Evolutionary conservation across 2,329 filamentous ascomycete species (phyloP), one percentile per base, ranked within the genome.

Genomic region (Phialophora tarda): DNA sequence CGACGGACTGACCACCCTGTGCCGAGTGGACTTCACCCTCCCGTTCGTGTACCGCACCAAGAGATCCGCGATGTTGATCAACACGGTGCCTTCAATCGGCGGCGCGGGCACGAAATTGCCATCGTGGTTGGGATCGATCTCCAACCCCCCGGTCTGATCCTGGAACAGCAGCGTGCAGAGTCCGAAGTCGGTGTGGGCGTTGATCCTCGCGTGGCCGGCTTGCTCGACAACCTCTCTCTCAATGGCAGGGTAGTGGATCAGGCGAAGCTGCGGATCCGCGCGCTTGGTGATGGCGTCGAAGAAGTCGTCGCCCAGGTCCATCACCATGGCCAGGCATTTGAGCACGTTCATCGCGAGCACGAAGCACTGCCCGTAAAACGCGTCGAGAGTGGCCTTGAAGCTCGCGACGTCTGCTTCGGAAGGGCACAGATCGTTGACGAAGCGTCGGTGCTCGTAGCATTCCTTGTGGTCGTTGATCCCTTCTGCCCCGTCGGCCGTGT

Each of bases 271-370:
- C 12, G 68, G 68, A 1, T 77, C 85, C 0, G 86, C 86, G 66
- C 83, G 81, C 0, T 79, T 82, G 24, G 83, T 81, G 63, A 85
- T 83, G 4, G 76, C 75, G 61, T 87, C 85, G 72, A 88, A 88
- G 63, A 83, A 83, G 44, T 80, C 73, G 71, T 88, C 86, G 0
- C 80, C 78, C 3, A 88, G 76, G 6, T 80, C 79, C 4, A 88
- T 77, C 3, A 82, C 83, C 7, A 88, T 77, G 0, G 86, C 85
- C 68, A 89, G 86, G 6, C 81, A 76, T 5, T 79, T 78, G 2
- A 85, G 80, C 47, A 88, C 73, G 44, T 78, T 80, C 41, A 86
- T 79, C 0, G 85, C 82, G 1, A 88, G 77, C 0, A 69, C 75
- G 10, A 88, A 76, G 44, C 82, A 83, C 6, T 78, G 65, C 82